Conservation (phyloP, 495 filamentous ascomycete species). For the Sphaerosporella brunnea region DNA sequence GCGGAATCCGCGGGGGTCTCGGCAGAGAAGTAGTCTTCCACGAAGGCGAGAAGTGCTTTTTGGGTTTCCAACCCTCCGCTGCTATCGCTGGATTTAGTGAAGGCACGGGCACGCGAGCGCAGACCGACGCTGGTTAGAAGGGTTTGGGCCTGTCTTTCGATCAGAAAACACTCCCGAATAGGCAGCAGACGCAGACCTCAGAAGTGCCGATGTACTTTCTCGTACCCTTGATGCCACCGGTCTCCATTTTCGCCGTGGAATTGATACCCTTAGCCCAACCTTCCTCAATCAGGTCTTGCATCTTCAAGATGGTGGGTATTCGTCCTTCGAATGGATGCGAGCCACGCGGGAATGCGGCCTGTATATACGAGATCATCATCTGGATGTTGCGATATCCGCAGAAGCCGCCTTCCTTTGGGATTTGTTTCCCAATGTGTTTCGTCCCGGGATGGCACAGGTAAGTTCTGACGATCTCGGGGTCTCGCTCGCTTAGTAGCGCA, state of each 20-base stretch:
- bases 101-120: conserved; percentile 12
- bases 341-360: conserved; percentile 38
- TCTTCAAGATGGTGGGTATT: conserved; percentile 60
- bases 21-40: conserved; percentile 48
- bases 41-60: conserved; percentile 41
- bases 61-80: conserved; percentile 33
- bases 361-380: conserved; percentile 71
- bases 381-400: conserved; percentile 98
- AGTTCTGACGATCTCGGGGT: conserved; percentile 43
- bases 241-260: conserved; percentile 52
- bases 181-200: conserved; percentile 41
- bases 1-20: conserved; percentile 1
- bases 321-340: conserved; percentile 39
- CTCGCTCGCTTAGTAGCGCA: conserved; percentile 50
- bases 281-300: conserved; percentile 77
- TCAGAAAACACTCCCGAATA: background rate
- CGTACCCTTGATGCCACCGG: conserved; percentile 71
- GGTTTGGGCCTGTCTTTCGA: conserved; percentile 49
- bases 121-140: conserved; percentile 55
- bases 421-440: conserved; percentile 65
- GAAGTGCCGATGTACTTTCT: conserved; percentile 92
- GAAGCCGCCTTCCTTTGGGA: conserved; percentile 66
- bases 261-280: conserved; percentile 87
- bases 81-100: conserved; percentile 19
- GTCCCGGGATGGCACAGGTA: conserved; percentile 65